Base-by-base conservation (phyloP, 176 grass and related monocot species). In the Triticum turgidum region DNA sequence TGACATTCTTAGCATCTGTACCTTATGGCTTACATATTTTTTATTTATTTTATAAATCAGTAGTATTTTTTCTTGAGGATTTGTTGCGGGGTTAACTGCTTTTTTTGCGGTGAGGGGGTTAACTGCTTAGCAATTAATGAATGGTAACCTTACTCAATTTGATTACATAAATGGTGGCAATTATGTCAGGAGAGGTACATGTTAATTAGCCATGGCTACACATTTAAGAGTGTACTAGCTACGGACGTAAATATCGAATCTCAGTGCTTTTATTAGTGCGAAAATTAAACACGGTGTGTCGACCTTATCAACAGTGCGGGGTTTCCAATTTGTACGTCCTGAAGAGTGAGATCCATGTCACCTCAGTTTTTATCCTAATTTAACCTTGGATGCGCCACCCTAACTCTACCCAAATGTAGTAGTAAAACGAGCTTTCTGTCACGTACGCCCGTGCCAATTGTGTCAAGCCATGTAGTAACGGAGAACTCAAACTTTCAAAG, bases 151-250 rank as follows among this genome's bases (percentile, higher is more conserved):
- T 78, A 34, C 18, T 79, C 12, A 35, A 47, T 61, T 73, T 64
- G 13, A 9, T 54, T 74, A 82, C 20, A 82, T 87, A n/a, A 82
- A 58, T 29, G 61, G 22, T 13, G 44, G 34, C 71, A 83, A 76
- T 83, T 82, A 88, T 13, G 86, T 69, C 44, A 69, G 61, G 11
- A 27, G 25, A 54, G 29, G 86, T 88, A 88, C 86, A 76, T 58
- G 86, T 75, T 75, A 58, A 21, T 58, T 18, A 61, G 76, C 76
- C 35, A 21, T 27, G 65, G 84, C 18, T 44, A 32, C 86, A 69
- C 80, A 83, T 68, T 77, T 47, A 69, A 76, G 35, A 8, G 47
- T 32, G 71, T 69, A 77, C 80, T 25, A 27, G 8, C 7, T 9
- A 58, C 56, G 11, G 71, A 22, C 32, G 41, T 76, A 77, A 22